Evolutionary conservation across 2,329 filamentous ascomycete species (phyloP).

Genomic region (Beauveria sp.): DNA sequence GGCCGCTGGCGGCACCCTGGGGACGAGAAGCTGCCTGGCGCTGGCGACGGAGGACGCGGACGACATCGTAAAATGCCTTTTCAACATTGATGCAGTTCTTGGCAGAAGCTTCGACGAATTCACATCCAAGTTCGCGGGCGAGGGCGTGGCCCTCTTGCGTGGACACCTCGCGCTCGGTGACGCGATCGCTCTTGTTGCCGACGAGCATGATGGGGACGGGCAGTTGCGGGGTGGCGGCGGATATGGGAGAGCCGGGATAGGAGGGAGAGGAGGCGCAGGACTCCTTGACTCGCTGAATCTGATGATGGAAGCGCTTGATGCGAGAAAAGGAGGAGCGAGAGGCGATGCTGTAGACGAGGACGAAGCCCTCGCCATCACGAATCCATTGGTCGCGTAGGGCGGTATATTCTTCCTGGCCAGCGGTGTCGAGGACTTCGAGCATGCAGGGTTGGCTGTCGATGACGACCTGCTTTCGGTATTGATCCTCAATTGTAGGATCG

Average conservation of each 20-base stretch:
- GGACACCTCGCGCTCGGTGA: slow-evolving; percentile 91
- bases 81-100: slow-evolving; percentile 99
- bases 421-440: slow-evolving; percentile 95
- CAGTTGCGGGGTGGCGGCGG: slow-evolving; percentile 49
- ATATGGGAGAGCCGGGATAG: slow-evolving; percentile 67
- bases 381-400: slow-evolving; percentile 97
- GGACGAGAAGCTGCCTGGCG: slow-evolving; percentile 49
- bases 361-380: slow-evolving; percentile 92
- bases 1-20: slow-evolving; percentile 24
- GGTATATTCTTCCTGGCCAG: slow-evolving; percentile 97
- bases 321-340: slow-evolving; percentile 90
- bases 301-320: slow-evolving; percentile 92
- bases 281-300: slow-evolving; percentile 96
- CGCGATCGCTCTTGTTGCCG: slow-evolving; percentile 95
- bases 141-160: slow-evolving; percentile 92
- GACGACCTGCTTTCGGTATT: slow-evolving; percentile 81
- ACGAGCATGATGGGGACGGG: slow-evolving; percentile 95
- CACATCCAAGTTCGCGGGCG: slow-evolving; percentile 85
- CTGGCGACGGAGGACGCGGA: slow-evolving; percentile 80
- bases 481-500: slow-evolving; percentile 82
- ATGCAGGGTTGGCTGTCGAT: slow-evolving; percentile 95
- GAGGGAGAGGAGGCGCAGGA: slow-evolving; percentile 70
- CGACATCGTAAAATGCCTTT: slow-evolving; percentile 97
- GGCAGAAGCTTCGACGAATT: slow-evolving; percentile 93
- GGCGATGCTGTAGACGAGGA: slow-evolving; percentile 97